Evolutionary conservation across 306 rosid genomes (phyloP).

Genomic region (Pyrus bretschneideri): DNA sequence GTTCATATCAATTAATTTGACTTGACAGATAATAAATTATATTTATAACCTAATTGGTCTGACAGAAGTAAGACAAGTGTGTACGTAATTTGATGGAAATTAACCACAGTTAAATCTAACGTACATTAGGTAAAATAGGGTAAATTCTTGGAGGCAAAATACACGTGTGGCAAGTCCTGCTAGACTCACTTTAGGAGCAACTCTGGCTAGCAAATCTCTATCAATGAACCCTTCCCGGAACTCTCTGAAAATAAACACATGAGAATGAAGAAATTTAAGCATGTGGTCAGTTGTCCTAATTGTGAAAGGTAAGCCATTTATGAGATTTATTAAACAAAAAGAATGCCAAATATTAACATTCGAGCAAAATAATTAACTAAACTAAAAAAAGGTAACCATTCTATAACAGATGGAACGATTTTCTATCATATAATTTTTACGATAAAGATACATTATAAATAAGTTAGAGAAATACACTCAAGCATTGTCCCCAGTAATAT

Average conservation of each 20-base stretch:
- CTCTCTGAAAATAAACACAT: background rate
- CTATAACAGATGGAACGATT: too few relatives aligned
- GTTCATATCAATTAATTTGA: background rate
- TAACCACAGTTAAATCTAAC: background rate
- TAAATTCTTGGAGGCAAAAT: too few relatives aligned
- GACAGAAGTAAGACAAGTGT: background rate
- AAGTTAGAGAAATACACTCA: too few relatives aligned
- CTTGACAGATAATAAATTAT: background rate
- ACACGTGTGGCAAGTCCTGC: too few relatives aligned
- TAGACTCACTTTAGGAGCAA: too few relatives aligned
- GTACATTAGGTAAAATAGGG: background rate
- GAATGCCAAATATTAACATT: background rate
- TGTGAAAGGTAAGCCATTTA: background rate
- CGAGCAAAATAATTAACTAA: background rate
- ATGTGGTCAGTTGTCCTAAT: background rate
- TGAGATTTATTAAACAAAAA: too few relatives aligned
- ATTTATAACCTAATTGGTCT: background rate
- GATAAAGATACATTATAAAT: too few relatives aligned
- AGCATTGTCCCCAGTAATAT: too few relatives aligned
- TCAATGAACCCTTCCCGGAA: background rate
- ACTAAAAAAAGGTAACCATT: too few relatives aligned
- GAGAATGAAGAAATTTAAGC: background rate
- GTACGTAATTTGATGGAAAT: background rate
- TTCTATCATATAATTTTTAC: too few relatives aligned
- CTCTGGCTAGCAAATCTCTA: too few relatives aligned